Conservation (phyloP, 2,329 filamentous ascomycete genomes). For the Hypoxylon sp. region DNA sequence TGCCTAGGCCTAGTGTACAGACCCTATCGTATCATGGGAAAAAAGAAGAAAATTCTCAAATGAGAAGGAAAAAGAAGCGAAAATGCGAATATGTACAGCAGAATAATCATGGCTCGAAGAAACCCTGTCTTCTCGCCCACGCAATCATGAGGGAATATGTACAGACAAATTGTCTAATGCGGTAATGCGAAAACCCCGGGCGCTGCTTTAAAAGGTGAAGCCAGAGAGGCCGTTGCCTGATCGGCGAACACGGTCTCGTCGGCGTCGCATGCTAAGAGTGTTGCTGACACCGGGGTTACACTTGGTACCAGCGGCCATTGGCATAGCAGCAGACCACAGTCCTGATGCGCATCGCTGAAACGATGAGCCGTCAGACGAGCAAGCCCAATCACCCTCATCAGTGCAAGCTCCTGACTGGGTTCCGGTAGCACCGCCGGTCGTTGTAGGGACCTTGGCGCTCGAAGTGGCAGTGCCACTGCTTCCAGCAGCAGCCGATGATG, state of each 20-base stretch:
- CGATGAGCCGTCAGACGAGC: constrained; percentile 60
- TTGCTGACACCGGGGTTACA: constrained; percentile 52
- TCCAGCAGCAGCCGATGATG: constrained; percentile 27
- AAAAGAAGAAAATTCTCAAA: constrained; percentile 6
- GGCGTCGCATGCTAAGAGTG: constrained; percentile 37
- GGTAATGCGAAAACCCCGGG: neutral
- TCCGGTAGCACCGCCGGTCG: constrained; percentile 33
- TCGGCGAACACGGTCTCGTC: constrained; percentile 35
- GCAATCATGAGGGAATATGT: constrained; percentile 12
- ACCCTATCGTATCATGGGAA: constrained; percentile 9
- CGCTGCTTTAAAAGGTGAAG: constrained; percentile 2
- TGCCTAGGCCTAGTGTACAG: constrained; percentile 21
- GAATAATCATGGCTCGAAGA: constrained; percentile 11
- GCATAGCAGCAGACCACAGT: constrained; percentile 58
- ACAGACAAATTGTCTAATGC: too few relatives aligned
- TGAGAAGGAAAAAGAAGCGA: constrained; percentile 14
- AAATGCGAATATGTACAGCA: constrained; percentile 32
- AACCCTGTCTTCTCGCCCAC: constrained; percentile 12
- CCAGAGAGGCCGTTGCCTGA: constrained; percentile 15
- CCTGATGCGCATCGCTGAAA: constrained; percentile 72
- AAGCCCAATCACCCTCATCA: constrained; percentile 66
- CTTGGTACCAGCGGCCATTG: constrained; percentile 62
- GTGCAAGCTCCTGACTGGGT: constrained; percentile 52
- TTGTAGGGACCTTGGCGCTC: constrained; percentile 31
- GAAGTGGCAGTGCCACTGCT: constrained; percentile 21